Conservation (phyloP, 306 rosid species). For the Fragaria ananassa region DNA sequence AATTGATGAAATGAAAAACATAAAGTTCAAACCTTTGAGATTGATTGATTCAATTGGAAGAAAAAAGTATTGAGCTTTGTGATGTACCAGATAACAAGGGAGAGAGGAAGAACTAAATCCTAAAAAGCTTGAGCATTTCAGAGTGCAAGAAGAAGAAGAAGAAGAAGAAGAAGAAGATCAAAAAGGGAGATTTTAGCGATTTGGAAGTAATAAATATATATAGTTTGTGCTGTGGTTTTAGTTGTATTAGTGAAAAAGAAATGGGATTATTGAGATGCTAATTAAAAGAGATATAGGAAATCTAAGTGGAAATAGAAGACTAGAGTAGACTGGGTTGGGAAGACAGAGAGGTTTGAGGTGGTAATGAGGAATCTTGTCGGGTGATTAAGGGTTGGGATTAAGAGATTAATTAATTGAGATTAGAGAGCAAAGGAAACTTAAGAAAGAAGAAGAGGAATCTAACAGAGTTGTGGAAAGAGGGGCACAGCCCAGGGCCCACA, state of each 20-base stretch:
- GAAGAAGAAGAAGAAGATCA: neutral
- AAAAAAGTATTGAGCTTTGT: neutral
- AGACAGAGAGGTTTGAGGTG: constrained; percentile 1
- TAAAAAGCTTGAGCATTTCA: constrained; percentile 46
- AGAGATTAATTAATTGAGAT: neutral
- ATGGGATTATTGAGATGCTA: neutral
- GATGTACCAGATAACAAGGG: constrained; percentile 27
- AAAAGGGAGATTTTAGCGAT: neutral
- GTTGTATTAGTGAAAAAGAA: neutral
- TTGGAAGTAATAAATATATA: constrained; percentile 8
- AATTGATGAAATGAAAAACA: neutral
- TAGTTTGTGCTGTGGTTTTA: neutral
- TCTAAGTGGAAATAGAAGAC: neutral
- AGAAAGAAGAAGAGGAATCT: neutral
- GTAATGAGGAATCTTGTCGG: neutral
- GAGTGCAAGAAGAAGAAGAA: neutral
- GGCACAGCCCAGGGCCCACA: neutral
- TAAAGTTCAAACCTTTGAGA: constrained; percentile 24
- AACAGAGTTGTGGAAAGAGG: neutral
- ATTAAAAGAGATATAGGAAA: neutral
- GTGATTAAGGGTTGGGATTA: neutral
- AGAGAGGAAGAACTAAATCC: constrained; percentile 35
- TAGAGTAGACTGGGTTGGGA: neutral
- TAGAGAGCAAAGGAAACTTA: neutral
- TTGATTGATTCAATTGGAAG: constrained; percentile 9